Conservation (phyloP, 202 grass and related monocot species). For the Schoenoplectus triqueter region DNA sequence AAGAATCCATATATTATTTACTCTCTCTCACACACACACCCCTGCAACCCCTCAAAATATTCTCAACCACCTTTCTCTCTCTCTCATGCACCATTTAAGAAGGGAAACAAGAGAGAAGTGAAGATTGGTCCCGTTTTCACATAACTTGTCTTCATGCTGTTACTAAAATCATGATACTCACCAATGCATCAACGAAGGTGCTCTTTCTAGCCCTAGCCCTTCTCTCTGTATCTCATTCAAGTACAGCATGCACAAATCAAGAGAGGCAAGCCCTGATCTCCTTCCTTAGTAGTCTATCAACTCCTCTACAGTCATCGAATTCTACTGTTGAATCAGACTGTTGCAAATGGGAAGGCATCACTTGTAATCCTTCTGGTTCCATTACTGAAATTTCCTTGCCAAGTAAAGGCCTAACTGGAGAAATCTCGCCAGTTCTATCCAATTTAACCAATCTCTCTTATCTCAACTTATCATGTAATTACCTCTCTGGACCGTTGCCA, state of each 20-base stretch:
- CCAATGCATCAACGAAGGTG: slow-evolving; percentile 22
- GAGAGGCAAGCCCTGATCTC: slow-evolving; percentile 58
- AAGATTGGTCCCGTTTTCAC: slow-evolving; percentile 21
- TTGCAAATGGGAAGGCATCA: slow-evolving; percentile 69
- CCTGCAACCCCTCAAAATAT: slow-evolving; percentile 6
- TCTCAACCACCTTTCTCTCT: slow-evolving; percentile 27
- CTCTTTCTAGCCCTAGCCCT: slow-evolving; percentile 37
- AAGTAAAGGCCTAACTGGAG: slow-evolving; percentile 54
- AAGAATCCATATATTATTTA: slow-evolving; percentile 9
- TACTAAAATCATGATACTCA: slow-evolving; percentile 37
- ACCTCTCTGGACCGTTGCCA: slow-evolving; percentile 44
- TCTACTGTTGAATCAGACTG: slow-evolving; percentile 46
- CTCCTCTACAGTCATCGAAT: slow-evolving; percentile 52
- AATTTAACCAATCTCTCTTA: slow-evolving; percentile 54
- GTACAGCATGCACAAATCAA: slow-evolving; percentile 59
- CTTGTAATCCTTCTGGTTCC: slow-evolving; percentile 37
- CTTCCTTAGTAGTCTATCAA: slow-evolving; percentile 50
- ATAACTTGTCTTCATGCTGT: slow-evolving; percentile 21
- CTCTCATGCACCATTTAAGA: slow-evolving; percentile 27
- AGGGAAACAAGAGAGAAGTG: slow-evolving; percentile 19
- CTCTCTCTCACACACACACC: background rate
- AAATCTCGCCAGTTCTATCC: slow-evolving; percentile 45
- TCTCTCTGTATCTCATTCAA: slow-evolving; percentile 23
- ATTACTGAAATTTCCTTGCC: slow-evolving; percentile 51
- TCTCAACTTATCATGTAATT: slow-evolving; percentile 68